Evolutionary conservation across 345 rosid species (phyloP).

Genomic region (Erodium maritimum): DNA sequence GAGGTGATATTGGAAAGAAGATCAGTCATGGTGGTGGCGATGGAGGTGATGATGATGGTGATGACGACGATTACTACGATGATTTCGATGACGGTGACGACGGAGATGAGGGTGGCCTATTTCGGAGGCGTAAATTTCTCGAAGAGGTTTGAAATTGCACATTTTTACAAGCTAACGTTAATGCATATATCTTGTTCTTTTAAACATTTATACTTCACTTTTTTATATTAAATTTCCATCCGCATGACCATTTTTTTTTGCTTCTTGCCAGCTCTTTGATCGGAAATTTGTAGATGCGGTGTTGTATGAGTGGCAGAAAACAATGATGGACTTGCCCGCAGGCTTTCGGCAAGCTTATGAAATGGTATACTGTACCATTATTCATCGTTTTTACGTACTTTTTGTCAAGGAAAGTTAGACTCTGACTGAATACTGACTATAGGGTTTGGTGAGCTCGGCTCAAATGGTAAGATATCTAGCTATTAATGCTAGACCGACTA

Average conservation of each 20-base stretch:
- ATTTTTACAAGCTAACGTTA: not conserved
- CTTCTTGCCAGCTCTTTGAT: constrained; percentile 64
- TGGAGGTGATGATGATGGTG: constrained; percentile 93
- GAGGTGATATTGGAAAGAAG: constrained; percentile 84
- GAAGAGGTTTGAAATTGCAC: constrained; percentile 48
- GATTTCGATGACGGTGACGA: constrained; percentile 86
- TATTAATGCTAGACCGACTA: constrained; percentile 89
- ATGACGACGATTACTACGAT: constrained; percentile 88
- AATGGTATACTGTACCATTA: constrained; percentile 43
- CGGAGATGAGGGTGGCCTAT: constrained; percentile 86
- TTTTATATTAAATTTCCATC: not conserved
- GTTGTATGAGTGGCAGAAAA: constrained; percentile 90
- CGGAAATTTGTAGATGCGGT: constrained; percentile 88
- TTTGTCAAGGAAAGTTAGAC: not conserved
- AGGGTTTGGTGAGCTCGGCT: constrained; percentile 98
- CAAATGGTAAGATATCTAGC: constrained; percentile 87
- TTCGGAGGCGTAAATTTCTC: constrained; percentile 65
- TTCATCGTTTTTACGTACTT: not conserved
- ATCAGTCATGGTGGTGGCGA: constrained; percentile 85
- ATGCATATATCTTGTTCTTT: not conserved
- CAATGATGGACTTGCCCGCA: constrained; percentile 91
- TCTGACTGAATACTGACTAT: constrained; percentile 8
- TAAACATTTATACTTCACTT: not conserved
- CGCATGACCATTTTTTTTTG: constrained; percentile 1
- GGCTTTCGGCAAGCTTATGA: constrained; percentile 96